Evolutionary conservation across 257 asterid genomes (phyloP).

Genomic region (Paraleonurus japonicus): DNA sequence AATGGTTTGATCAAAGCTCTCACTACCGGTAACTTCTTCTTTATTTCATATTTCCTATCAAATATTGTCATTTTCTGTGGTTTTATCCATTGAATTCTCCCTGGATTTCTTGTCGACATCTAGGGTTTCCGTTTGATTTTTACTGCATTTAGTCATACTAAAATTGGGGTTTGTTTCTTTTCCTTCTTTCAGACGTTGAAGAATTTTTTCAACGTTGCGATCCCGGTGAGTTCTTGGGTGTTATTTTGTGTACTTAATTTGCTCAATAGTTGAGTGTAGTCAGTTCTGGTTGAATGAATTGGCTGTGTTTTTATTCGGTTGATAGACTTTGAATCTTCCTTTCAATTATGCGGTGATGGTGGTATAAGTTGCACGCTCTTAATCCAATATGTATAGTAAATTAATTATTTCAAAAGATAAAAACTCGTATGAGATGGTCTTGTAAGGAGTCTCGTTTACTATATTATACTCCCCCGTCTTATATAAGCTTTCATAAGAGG

Average conservation of each 20-base stretch:
- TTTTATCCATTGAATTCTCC: not conserved
- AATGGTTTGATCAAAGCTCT: constrained; percentile 58
- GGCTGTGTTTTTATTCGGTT: constrained; percentile 6
- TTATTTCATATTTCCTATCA: not conserved
- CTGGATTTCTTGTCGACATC: not conserved
- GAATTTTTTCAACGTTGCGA: constrained; percentile 50
- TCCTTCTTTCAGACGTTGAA: constrained; percentile 38
- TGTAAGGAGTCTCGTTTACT: no score
- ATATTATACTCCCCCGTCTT: no score
- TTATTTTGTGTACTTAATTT: constrained; percentile 19
- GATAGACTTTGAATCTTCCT: not conserved
- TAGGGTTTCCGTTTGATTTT: constrained; percentile 34
- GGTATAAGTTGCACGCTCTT: constrained; percentile 7
- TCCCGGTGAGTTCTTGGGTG: constrained; percentile 45
- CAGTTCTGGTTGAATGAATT: constrained; percentile 12
- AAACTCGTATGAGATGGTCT: not conserved
- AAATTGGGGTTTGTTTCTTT: constrained; percentile 26
- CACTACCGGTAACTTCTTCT: constrained; percentile 33
- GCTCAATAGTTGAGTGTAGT: not conserved
- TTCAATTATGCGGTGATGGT: constrained; percentile 8
- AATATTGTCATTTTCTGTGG: constrained; percentile 5
- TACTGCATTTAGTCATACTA: constrained; percentile 17
- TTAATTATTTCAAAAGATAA: not conserved
- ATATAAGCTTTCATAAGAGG: no score
- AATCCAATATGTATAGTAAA: not conserved